Evolutionary conservation across 2,329 filamentous ascomycete genomes (phyloP), one percentile per base, ranked within the genome.

Genomic region (Chaetomium strumarium): DNA sequence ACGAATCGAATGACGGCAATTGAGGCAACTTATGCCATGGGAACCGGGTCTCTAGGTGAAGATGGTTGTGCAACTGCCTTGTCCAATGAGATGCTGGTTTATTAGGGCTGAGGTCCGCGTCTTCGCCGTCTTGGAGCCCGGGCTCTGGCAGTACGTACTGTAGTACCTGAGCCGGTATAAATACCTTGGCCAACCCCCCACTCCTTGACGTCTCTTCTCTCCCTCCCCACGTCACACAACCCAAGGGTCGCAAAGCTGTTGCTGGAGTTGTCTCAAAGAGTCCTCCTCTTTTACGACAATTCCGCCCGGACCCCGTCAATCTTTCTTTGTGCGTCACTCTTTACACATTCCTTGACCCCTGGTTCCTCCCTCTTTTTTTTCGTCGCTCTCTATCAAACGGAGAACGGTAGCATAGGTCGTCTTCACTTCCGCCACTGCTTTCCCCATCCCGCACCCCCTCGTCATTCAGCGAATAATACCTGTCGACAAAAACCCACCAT

Each of bases 241-340:
- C 70, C 70, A 70, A 72, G 77, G 78, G 78, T 76, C 77, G 78
- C 79, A 81, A 81, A 81, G 70, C 67, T 70, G 51, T 68, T 66
- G 69, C 64, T 71, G 73, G 74, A 72, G 67, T 58, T 75, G 71
- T 75, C 74, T 74, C 73, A 71, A 66, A 24, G 55, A 53, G 41
- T 56, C 49, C 37, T 16, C 34, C 51, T 71, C 75, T 72, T 70
- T 70, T 74, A 64, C 66, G 69, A 71, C 72, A 71, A 71, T 76
- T 72, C 72, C 75, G 71, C 78, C 77, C 76, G 78, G 74, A 72
- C 77, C 75, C 73, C 62, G 73, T 73, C 73, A 73, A 72, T 74
- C 69, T 58, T 63, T 72, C 63, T 64, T 64, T 67, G 63, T 65
- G 65, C 61, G 60, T 61, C 62, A 58, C 64, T 62, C 66, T 68